Evolutionary conservation across 2,329 filamentous ascomycete genomes (phyloP).

Genomic region (Aureobasidium sp.): DNA sequence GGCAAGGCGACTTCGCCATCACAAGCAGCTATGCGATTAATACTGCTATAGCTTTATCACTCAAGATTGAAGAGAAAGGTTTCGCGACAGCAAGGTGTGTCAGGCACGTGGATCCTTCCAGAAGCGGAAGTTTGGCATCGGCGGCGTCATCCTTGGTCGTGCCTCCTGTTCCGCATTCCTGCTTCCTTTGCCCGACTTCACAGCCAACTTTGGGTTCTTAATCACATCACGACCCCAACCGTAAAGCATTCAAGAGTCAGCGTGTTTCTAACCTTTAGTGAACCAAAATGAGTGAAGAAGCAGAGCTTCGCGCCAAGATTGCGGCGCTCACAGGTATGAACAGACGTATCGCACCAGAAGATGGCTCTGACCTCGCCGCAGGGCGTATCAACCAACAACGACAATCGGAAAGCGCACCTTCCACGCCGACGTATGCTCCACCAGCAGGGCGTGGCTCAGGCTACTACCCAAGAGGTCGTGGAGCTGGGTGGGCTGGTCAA

Average conservation of each 20-base stretch:
- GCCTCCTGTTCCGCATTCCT: background rate
- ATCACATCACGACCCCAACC: background rate
- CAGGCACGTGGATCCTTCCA: background rate
- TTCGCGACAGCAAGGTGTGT: background rate
- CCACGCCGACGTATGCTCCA: background rate
- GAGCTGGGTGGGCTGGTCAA: slow-evolving; percentile 6
- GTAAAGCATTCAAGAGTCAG: background rate
- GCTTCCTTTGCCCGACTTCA: background rate
- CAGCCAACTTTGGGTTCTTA: background rate
- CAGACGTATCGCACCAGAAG: background rate
- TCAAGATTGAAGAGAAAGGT: background rate
- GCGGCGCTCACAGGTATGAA: slow-evolving; percentile 17
- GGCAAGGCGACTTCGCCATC: background rate
- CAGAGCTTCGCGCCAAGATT: slow-evolving; percentile 19
- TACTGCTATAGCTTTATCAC: background rate
- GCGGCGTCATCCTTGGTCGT: background rate
- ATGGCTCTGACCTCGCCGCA: slow-evolving; percentile 1
- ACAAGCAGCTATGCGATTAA: background rate
- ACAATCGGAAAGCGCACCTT: slow-evolving; percentile 1
- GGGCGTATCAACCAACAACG: slow-evolving; percentile 19
- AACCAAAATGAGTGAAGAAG: slow-evolving; percentile 18
- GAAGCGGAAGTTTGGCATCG: slow-evolving; percentile 5
- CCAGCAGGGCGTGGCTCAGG: background rate
- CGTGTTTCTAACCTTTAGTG: background rate
- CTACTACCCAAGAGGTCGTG: slow-evolving; percentile 1